Base-by-base conservation (phyloP, 495 filamentous ascomycete species). In the Hypomontagnella monticulosa region DNA sequence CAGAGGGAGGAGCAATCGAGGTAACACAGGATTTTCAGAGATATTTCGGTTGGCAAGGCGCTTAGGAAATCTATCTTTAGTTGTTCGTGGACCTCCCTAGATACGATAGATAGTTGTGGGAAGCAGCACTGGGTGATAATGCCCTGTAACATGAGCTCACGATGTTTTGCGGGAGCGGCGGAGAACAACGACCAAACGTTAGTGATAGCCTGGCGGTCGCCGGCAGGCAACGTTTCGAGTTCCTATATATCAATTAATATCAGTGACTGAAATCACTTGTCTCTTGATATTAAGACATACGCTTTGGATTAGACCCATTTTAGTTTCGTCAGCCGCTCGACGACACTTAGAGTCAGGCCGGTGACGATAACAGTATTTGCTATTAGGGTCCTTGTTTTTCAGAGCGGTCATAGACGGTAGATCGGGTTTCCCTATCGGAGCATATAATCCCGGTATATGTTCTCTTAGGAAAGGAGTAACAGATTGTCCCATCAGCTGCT, bases 181-280 rank as follows among this genome's bases (percentile, higher is more conserved):
- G 95, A 97, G 80, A 98, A 99, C 18, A 98, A 79, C 0, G 94
- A 97, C 95, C 95, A 99, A 44, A 97, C 89, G 74, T 97, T 93
- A 8, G 92, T 89, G 61, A 99, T 97, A 59, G 89, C 93, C 78
- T 97, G 93, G 74, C 96, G 93, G 67, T 96, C 94, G 44, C 84
- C 85, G 47, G 89, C 84, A 8, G 93, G 88, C 8, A 97, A 85
- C 27, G 86, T 86, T 77, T 94, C 88, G 48, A 99, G 85, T 67
- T 94, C 91, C 87, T 93, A 41, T 47, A 56, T 27, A 67, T 56
- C 30, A 23, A 37, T 38, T 11, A 34, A 54, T 55, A 30, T 51
- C 14, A 52, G 30, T 41, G 42, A 37, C 16, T 15, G 18, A 9
- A 47, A 46, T 14, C 20, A 38, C 43, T 16, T 44, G 27, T 12